These are phyloP conservation scores for Pseudocercospora eumusae DNA, from an alignment of 2,329 filamentous ascomycete genomes.

Conservation along the genomic window DNA sequence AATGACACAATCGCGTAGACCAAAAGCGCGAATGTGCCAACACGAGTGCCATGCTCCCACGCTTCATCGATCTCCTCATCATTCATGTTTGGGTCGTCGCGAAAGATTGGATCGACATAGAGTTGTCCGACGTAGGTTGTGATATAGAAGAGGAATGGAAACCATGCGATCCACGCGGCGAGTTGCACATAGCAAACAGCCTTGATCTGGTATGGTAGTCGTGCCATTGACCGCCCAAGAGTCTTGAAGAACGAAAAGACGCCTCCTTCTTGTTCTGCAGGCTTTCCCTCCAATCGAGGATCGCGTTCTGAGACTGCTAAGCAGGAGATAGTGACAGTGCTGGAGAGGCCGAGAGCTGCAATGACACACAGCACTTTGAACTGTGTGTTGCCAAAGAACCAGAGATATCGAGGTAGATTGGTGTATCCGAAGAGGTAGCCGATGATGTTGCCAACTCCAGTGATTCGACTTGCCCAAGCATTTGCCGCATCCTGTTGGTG, in stretches of 20 bases:
- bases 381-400: slow-evolving; percentile 82
- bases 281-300: slow-evolving; percentile 69
- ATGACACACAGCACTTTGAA: slow-evolving; percentile 91
- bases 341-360: slow-evolving; percentile 70
- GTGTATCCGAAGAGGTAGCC: slow-evolving; percentile 87
- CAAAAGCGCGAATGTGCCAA: slow-evolving; percentile 86
- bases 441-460: slow-evolving; percentile 84
- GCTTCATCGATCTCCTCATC: slow-evolving; percentile 73
- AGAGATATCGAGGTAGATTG: slow-evolving; percentile 71
- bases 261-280: slow-evolving; percentile 62
- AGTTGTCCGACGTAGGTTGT: slow-evolving; percentile 93
- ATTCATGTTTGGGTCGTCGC: slow-evolving; percentile 74
- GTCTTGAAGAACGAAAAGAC: slow-evolving; percentile 76
- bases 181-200: slow-evolving; percentile 93
- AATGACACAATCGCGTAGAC: slow-evolving; percentile 87
- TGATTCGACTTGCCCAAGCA: slow-evolving; percentile 86
- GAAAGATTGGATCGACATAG: slow-evolving; percentile 80
- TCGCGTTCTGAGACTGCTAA: slow-evolving; percentile 74
- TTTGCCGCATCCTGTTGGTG: slow-evolving; percentile 95
- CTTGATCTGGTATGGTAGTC: slow-evolving; percentile 81
- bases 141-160: slow-evolving; percentile 93
- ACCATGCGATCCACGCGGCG: slow-evolving; percentile 98
- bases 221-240: slow-evolving; percentile 73
- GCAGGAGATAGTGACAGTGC: slow-evolving; percentile 72
- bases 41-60: slow-evolving; percentile 81